Evolutionary conservation across 225 moss, liverwort and hornwort species (phyloP), one percentile per base, ranked within the genome.

Genomic region (Ulota crispa): DNA sequence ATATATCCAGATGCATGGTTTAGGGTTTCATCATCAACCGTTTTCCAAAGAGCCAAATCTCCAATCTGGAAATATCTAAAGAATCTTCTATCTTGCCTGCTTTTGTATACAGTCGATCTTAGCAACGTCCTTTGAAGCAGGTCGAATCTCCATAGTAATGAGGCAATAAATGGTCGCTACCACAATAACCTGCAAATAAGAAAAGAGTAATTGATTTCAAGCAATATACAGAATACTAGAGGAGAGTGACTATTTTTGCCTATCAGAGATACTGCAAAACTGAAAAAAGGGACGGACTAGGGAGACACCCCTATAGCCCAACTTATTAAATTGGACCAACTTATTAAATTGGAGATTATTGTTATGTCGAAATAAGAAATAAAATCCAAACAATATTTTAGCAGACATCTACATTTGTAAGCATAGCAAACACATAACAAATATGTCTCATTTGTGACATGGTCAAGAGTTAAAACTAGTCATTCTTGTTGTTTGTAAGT

Each of bases 161-260:
- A 86, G 86, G 80, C 89, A 89, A 70, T 34, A 34, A 34, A 2
- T 86, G 89, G 73, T 89, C 86, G 79, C 86, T 89, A 75, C 89
- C 89, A 81, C 36, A 86, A 78, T 84, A 89, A 64, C 84, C 89
- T 89, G 86, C 61, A 20, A 78, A 43, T 21, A 68, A 71, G n/a
- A 42, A 43, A 72, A 36, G 70, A 45, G 23, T 19, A 24, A 28
- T 53, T 53, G 41, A 72, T 63, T 65, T 26, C 16, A 80, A 70
- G 57, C 59, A 43, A 31, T 27, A 31, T 27, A 54, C 24, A 56
- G 32, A 54, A 78, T 4, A 66, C 26, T 47, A 50, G 52, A 30
- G 24, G 24, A 78, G 72, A 37, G 37, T 37, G 37, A 66, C 66
- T 71, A 21, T 53, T 31, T 65, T 77, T 16, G 53, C 43, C 62